phyloP scores from a whole-genome alignment of 371 early-diverging fungal species.

The Lichtheimia ornata region DNA sequence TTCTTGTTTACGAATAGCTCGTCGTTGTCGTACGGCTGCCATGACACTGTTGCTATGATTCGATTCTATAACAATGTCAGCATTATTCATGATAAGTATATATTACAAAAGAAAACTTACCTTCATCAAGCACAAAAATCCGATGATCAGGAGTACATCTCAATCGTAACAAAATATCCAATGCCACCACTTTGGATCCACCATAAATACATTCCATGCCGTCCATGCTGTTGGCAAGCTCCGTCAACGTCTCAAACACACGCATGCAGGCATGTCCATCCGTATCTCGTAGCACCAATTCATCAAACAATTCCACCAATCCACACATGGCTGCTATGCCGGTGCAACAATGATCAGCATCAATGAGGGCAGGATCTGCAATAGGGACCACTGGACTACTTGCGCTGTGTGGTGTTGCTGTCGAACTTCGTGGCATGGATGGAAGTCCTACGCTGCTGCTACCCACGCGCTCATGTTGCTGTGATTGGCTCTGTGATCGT shows the following conservation, averaged over 20 bases:
- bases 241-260: slow-evolving; percentile 51
- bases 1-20: neutral
- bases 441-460: slow-evolving; percentile 1
- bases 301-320: slow-evolving; percentile 39
- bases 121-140: slow-evolving; percentile 43
- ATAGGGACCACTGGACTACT: slow-evolving; percentile 11
- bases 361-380: neutral
- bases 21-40: slow-evolving; percentile 8
- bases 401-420: slow-evolving; percentile 9
- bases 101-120: slow-evolving; percentile 19
- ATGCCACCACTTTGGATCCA: slow-evolving; percentile 53
- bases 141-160: slow-evolving; percentile 63
- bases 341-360: slow-evolving; percentile 16
- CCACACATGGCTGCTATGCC: slow-evolving; percentile 39
- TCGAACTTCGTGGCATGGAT: slow-evolving; percentile 13
- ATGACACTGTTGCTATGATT: slow-evolving; percentile 5
- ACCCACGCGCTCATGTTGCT: slow-evolving; percentile 1
- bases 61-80: neutral
- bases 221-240: slow-evolving; percentile 42
- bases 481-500: slow-evolving; percentile 20
- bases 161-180: slow-evolving; percentile 57
- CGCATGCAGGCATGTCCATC: slow-evolving; percentile 29
- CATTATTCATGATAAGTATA: neutral
- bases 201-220: slow-evolving; percentile 45
- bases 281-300: slow-evolving; percentile 13